phyloP scores from a whole-genome alignment of 352 stramenopile species.

The Saprolegnia parasitica region DNA sequence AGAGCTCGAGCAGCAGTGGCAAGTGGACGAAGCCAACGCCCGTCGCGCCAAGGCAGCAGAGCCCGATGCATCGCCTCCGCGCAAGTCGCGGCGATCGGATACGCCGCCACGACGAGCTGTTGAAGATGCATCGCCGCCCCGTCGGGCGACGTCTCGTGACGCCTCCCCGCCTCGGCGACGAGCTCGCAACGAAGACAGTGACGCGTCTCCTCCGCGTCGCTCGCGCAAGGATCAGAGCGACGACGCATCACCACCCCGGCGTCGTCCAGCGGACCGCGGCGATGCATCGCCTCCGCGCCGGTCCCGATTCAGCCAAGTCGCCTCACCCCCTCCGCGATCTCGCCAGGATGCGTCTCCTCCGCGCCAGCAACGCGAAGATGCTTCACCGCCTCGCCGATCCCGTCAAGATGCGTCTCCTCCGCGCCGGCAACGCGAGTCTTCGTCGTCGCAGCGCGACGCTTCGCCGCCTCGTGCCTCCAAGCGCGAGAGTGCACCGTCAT shows the following conservation, averaged over 20 bases:
- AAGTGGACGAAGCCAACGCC: slow-evolving; percentile 26
- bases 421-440: slow-evolving; percentile 12
- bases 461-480: not conserved
- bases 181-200: slow-evolving; percentile 20
- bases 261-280: not conserved
- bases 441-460: slow-evolving; percentile 27
- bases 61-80: slow-evolving; percentile 46
- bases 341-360: slow-evolving; percentile 20
- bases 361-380: not conserved
- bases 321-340: not conserved
- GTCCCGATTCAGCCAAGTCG: not conserved
- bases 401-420: slow-evolving; percentile 21
- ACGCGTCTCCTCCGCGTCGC: slow-evolving; percentile 35
- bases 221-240: slow-evolving; percentile 20
- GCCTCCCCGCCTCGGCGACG: slow-evolving; percentile 33
- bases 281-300: slow-evolving; percentile 19
- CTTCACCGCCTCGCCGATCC: not conserved
- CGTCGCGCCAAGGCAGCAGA: slow-evolving; percentile 22
- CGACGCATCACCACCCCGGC: slow-evolving; percentile 35
- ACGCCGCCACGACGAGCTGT: not conserved
- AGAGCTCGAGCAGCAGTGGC: slow-evolving; percentile 29
- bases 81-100: slow-evolving; percentile 33
- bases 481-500: not conserved
- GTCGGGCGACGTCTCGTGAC: slow-evolving; percentile 25
- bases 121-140: not conserved